Evolutionary conservation across 1,139 yeast genomes (phyloP).

Genomic region (Pichia sp.): DNA sequence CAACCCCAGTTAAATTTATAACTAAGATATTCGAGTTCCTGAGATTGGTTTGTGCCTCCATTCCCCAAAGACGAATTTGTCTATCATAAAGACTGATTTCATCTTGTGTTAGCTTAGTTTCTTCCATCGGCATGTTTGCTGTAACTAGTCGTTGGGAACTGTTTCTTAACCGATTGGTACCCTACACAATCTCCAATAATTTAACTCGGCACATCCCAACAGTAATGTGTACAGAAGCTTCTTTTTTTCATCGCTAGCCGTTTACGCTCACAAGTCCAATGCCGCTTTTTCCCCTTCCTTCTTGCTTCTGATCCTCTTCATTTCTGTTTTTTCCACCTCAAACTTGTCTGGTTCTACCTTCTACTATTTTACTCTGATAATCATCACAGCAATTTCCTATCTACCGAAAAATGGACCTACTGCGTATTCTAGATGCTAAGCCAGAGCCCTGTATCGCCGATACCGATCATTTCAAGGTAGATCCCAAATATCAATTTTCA

Average conservation of each 20-base stretch:
- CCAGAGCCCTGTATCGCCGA: slow-evolving; percentile 80
- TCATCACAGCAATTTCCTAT: no score
- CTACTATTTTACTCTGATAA: background rate
- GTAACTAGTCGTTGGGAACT: background rate
- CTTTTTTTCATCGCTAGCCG: background rate
- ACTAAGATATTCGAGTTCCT: slow-evolving; percentile 69
- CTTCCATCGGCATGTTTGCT: background rate
- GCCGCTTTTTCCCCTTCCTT: background rate
- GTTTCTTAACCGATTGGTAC: background rate
- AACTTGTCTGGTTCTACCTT: background rate
- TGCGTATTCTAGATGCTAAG: slow-evolving; percentile 72
- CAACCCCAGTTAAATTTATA: slow-evolving; percentile 84
- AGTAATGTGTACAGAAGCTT: background rate
- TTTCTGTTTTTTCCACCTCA: background rate
- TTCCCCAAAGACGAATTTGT: slow-evolving; percentile 94
- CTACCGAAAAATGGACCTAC: slow-evolving; percentile 57
- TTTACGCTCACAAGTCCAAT: background rate
- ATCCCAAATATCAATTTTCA: slow-evolving; percentile 34
- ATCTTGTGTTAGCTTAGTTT: slow-evolving; percentile 37
- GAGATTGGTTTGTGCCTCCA: slow-evolving; percentile 83
- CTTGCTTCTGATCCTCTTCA: background rate
- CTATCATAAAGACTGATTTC: slow-evolving; percentile 92
- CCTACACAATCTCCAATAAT: background rate
- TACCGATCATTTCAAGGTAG: slow-evolving; percentile 32
- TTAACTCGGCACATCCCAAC: background rate